phyloP scores from a whole-genome alignment of 306 rosid genomes.

The Glycyrrhiza uralensis region DNA sequence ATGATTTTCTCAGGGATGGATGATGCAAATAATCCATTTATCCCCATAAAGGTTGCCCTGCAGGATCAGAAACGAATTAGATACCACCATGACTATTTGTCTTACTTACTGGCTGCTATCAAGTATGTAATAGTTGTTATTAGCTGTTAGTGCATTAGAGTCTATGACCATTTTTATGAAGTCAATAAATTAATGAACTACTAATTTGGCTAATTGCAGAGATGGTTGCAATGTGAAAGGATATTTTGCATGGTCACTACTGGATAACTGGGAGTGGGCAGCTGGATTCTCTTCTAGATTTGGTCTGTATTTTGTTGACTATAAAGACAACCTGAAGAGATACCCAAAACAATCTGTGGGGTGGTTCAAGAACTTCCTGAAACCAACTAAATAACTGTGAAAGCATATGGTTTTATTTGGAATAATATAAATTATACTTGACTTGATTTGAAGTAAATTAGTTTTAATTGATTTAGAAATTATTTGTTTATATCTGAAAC shows the following conservation, averaged over 20 bases:
- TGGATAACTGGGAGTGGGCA: conserved; percentile 97
- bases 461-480: background rate
- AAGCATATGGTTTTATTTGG: background rate
- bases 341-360: conserved; percentile 79
- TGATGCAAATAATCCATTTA: conserved; percentile 57
- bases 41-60: conserved; percentile 54
- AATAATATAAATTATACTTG: background rate
- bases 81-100: conserved; percentile 68
- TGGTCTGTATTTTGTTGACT: conserved; percentile 83
- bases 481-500: background rate
- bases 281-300: conserved; percentile 78
- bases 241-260: conserved; percentile 84
- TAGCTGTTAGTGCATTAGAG: background rate
- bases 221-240: conserved; percentile 97
- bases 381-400: conserved; percentile 24
- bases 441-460: background rate
- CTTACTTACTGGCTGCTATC: conserved; percentile 56
- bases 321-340: conserved; percentile 72
- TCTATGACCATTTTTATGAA: background rate
- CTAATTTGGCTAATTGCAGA: conserved; percentile 41
- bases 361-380: conserved; percentile 84
- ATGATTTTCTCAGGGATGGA: conserved; percentile 73
- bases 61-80: conserved; percentile 79
- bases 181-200: conserved; percentile 1
- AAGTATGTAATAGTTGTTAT: conserved; percentile 21